Evolutionary conservation across 2,329 filamentous ascomycete species (phyloP).

Genomic region (Neurospora sp.): DNA sequence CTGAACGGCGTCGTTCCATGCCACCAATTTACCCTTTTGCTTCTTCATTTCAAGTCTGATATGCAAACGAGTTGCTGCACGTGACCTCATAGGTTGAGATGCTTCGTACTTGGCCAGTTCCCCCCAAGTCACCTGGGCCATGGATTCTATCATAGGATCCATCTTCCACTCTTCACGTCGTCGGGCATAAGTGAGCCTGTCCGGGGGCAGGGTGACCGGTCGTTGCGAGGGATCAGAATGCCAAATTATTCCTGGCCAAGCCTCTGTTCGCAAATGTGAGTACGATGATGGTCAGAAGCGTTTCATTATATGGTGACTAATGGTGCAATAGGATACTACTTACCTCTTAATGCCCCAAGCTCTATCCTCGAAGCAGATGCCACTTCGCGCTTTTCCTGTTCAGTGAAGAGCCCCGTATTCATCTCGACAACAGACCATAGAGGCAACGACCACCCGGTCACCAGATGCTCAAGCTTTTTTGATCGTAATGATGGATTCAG

Average conservation of each 20-base stretch:
- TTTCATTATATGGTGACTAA: neutral
- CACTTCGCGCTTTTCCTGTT: neutral
- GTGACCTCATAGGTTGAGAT: neutral
- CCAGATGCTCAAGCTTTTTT: neutral
- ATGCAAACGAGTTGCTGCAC: neutral
- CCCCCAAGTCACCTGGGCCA: neutral
- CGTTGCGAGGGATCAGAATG: neutral
- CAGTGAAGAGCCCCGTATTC: neutral
- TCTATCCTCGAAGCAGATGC: neutral
- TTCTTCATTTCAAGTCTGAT: neutral
- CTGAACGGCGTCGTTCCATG: neutral
- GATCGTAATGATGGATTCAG: neutral
- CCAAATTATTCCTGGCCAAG: neutral
- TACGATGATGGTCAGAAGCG: neutral
- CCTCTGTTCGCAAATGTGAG: neutral
- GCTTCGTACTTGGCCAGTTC: neutral
- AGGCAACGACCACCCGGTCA: neutral
- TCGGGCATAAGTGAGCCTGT: neutral
- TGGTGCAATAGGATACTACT: neutral
- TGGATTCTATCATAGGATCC: neutral
- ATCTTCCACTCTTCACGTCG: neutral
- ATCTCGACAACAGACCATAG: neutral
- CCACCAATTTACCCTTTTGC: neutral
- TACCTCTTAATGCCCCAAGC: neutral
- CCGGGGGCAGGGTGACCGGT: neutral